Conservation (phyloP, 202 grass and related monocot species). For the Cymbopogon flexuosus region DNA sequence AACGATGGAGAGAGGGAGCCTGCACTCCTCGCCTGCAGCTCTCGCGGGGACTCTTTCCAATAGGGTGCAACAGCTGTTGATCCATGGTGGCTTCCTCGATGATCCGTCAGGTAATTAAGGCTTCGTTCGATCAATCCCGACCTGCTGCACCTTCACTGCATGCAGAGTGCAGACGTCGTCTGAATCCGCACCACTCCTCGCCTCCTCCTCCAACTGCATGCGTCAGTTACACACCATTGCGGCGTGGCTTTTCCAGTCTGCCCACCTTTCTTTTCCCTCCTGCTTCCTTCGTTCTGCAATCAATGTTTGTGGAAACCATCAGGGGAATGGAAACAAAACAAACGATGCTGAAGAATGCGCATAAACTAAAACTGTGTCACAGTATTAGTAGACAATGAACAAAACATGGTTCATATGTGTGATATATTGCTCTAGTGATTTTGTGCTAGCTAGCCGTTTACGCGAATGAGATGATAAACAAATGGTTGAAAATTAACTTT, state of each 20-base stretch:
- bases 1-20: constrained; percentile 21
- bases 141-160: background rate
- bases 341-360: background rate
- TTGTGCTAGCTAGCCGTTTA: background rate
- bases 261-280: background rate
- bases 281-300: constrained; percentile 9
- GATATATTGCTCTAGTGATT: background rate
- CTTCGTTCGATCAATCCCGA: background rate
- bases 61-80: constrained; percentile 10
- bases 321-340: background rate
- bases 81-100: background rate
- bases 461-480: background rate
- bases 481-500: background rate
- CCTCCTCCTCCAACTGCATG: background rate
- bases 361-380: background rate
- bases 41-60: background rate
- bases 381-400: background rate
- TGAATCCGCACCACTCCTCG: background rate
- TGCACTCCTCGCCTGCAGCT: background rate
- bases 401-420: background rate
- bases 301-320: background rate
- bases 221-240: background rate
- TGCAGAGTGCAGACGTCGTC: background rate
- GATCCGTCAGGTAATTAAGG: constrained; percentile 25
- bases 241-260: background rate